Evolutionary conservation across 441 rosid species (phyloP).

Genomic region (Euphorbia schlechtendalii): DNA sequence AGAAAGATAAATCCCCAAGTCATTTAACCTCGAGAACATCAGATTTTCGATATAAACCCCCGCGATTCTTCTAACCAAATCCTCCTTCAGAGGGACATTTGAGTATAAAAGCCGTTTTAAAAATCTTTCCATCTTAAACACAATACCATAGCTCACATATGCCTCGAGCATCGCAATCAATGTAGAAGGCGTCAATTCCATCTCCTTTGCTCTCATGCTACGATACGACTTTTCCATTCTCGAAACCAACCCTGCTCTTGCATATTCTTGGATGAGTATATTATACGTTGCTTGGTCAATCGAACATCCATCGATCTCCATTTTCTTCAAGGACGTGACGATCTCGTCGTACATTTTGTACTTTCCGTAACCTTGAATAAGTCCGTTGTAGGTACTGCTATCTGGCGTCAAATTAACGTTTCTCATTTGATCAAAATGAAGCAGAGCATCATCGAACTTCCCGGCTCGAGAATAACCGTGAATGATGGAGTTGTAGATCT

Average conservation of each 20-base stretch:
- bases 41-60: conserved; percentile 42
- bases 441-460: conserved; percentile 44
- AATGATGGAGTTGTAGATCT: conserved; percentile 49
- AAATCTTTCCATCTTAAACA: conserved; percentile 55
- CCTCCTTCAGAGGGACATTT: conserved; percentile 38
- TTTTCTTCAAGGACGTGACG: conserved; percentile 47
- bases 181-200: conserved; percentile 42
- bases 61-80: conserved; percentile 51
- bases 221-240: conserved; percentile 53
- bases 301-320: conserved; percentile 48
- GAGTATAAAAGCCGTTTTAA: conserved; percentile 32
- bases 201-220: conserved; percentile 38
- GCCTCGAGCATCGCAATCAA: conserved; percentile 55
- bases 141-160: conserved; percentile 48
- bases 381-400: conserved; percentile 48
- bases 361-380: conserved; percentile 57
- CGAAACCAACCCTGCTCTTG: conserved; percentile 50
- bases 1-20: conserved; percentile 42
- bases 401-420: conserved; percentile 30
- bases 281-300: conserved; percentile 59
- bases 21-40: conserved; percentile 68
- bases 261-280: conserved; percentile 52
- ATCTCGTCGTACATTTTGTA: conserved; percentile 61
- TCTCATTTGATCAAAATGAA: conserved; percentile 44
- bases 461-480: conserved; percentile 44